Evolutionary conservation across 345 rosid genomes (phyloP).

Genomic region (Salix arbutifolia): DNA sequence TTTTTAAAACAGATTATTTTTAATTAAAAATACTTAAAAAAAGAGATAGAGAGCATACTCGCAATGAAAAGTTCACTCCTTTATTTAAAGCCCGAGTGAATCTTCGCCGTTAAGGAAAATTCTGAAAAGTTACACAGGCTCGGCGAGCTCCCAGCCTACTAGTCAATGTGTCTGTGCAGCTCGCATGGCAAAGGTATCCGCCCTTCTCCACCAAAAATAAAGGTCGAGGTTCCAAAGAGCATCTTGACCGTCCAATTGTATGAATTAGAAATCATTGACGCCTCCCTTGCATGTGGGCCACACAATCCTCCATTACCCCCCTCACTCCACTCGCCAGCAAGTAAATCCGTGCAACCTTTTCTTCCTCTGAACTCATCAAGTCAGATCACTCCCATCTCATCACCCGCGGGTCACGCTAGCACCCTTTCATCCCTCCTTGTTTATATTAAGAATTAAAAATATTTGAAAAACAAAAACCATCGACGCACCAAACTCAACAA

Average conservation of each 20-base stretch:
- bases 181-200: background rate
- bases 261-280: background rate
- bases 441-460: background rate
- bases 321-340: background rate
- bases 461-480: background rate
- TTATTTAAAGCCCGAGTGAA: no score
- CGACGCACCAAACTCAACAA: background rate
- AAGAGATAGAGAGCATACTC: no score
- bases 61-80: no score
- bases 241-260: conserved; percentile 4
- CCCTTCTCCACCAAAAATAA: background rate
- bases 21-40: no score
- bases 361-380: background rate
- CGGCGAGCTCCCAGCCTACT: background rate
- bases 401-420: conserved; percentile 1
- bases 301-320: background rate
- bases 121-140: no score
- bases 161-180: background rate
- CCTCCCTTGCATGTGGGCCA: background rate
- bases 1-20: no score
- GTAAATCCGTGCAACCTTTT: background rate
- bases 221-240: background rate
- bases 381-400: background rate
- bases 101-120: no score
- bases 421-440: background rate